A percentile compares a stretch with the other conserved stretches of the same genome.
These are phyloP conservation scores for Arachis hypogaea DNA, from an alignment of 306 rosid species.

Conservation along the genomic window DNA sequence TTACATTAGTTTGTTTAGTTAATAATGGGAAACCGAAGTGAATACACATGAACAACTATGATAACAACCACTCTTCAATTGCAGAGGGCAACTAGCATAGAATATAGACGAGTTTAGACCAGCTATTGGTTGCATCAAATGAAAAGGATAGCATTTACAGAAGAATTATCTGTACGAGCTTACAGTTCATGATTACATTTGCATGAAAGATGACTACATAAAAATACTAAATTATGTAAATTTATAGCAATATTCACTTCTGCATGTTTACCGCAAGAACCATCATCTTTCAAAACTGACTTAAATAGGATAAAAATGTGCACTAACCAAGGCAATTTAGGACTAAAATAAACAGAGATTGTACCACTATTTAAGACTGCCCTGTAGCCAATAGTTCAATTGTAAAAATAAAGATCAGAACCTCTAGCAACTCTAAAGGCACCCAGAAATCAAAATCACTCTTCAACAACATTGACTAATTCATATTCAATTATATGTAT, in stretches of 20 bases:
- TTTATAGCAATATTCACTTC: constrained; percentile 28
- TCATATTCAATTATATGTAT: constrained; percentile 66
- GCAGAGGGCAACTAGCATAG: neutral
- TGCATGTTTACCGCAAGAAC: constrained; percentile 23
- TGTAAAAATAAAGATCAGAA: constrained; percentile 46
- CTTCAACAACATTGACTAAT: constrained; percentile 72
- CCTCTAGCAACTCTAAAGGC: constrained; percentile 40
- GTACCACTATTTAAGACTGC: constrained; percentile 48
- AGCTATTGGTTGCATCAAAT: neutral
- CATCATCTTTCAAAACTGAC: constrained; percentile 24
- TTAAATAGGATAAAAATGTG: constrained; percentile 14
- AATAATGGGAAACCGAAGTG: no score
- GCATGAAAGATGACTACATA: neutral
- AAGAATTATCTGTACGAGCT: neutral
- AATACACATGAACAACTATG: no score
- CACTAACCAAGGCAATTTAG: constrained; percentile 33
- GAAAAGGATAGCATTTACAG: neutral
- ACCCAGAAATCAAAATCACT: constrained; percentile 47
- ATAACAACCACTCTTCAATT: neutral
- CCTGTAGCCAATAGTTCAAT: constrained; percentile 44
- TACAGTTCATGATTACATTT: neutral
- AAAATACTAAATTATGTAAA: neutral
- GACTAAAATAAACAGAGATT: constrained; percentile 43
- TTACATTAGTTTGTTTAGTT: no score
- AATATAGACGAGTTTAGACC: neutral